phyloP scores from a whole-genome alignment of 495 filamentous ascomycete species.

The Articulospora tetracladia region DNA sequence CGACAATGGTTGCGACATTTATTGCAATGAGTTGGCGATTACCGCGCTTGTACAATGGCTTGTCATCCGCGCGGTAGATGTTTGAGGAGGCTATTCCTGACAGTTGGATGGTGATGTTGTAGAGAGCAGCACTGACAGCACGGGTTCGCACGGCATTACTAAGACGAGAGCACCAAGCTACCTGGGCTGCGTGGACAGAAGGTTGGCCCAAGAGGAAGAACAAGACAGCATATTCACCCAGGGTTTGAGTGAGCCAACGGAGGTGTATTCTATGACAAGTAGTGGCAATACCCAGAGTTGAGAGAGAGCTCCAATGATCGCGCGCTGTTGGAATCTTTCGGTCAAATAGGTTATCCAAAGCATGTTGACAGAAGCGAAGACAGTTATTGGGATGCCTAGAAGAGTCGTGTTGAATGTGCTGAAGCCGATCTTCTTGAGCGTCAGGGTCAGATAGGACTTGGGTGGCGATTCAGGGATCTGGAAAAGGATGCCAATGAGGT shows the following conservation, averaged over 20 bases:
- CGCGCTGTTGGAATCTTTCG: conserved; percentile 52
- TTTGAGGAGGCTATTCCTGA: conserved; percentile 51
- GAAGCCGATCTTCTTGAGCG: conserved; percentile 58
- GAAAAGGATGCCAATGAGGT: conserved; percentile 44
- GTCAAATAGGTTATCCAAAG: conserved; percentile 53
- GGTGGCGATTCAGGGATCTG: conserved; percentile 33
- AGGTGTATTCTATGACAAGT: conserved; percentile 45
- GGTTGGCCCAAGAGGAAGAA: conserved; percentile 47
- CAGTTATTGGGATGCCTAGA: conserved; percentile 60
- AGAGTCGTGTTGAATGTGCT: conserved; percentile 65
- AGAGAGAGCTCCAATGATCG: conserved; percentile 42
- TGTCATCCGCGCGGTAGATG: conserved; percentile 58
- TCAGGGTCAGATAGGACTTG: conserved; percentile 58
- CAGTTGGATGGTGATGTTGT: conserved; percentile 73
- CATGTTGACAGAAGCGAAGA: conserved; percentile 41
- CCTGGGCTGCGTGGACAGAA: conserved; percentile 44
- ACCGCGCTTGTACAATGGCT: conserved; percentile 60
- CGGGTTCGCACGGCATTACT: conserved; percentile 64
- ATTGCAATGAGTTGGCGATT: conserved; percentile 63
- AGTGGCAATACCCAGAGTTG: conserved; percentile 57
- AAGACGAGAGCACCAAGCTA: conserved; percentile 63
- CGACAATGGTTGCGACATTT: conserved; percentile 43
- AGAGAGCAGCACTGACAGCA: conserved; percentile 59
- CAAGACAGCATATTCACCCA: conserved; percentile 55
- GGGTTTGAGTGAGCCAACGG: conserved; percentile 18